Evolutionary conservation across 1,284 basidiomycete species (phyloP), one percentile per base, ranked within the genome.

Genomic region (Pholiota adiposa): DNA sequence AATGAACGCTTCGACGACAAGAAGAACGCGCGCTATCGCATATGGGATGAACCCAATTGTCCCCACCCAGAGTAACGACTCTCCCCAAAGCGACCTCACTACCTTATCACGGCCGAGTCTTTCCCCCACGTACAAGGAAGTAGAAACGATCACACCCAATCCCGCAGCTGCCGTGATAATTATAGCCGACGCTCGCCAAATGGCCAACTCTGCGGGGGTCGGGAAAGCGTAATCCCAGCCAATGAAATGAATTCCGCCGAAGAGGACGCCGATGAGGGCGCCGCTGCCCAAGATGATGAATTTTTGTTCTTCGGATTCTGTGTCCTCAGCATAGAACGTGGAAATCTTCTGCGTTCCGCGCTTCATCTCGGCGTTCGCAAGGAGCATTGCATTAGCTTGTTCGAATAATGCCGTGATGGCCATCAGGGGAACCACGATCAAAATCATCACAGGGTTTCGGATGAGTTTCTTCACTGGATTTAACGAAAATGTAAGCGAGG

Each of bases 161-260:
- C 6, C 36, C 4, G 36, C 36, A 16, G 4, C 9, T 16, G 12
- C 36, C 16, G 36, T 38, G 36, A 38, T 38, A 4, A 38, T n/a
- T 9, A n/a, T 14, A 16, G 56, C 38, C 16, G 38, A 54, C 16
- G 34, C 44, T 0, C 60, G 55, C 56, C 60, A 61, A 4, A 58
- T 16, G 16, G 19, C 18, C 12, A 16, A n/a, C 46, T 61, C 60
- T 0, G 23, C 25, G 11, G 27, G 23, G n/a, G 60, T 49, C 8
- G 60, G 60, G 38, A 61, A 61, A 6, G 14, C 4, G 44, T 57
- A 51, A 6, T 34, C 6, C 60, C 60, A 59, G 5, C 34, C 57
- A 11, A 46, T 34, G 9, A 43, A 54, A 18, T 59, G 57, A 9
- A 60, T 38, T 2, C 12, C 53, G 21, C 49, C 54, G n/a, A 60